Base-by-base conservation (phyloP, 805 yeast species). In the Wickerhamiella galacta region DNA sequence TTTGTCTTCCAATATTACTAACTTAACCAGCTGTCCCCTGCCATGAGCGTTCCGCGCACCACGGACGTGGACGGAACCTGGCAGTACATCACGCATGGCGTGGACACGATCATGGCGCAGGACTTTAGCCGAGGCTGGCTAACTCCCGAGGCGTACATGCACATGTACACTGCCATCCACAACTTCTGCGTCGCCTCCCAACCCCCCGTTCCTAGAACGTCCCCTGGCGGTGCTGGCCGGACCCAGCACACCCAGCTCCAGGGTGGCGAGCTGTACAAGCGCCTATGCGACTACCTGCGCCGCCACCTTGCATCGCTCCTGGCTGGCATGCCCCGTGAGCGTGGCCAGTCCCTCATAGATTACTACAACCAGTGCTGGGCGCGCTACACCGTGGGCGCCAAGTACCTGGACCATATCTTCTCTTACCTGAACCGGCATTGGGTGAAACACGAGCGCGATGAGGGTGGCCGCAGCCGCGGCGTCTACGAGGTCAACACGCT, bases 391-490 rank as follows among this genome's bases (percentile, higher is more conserved):
- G 72, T 81, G 33, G 96, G 96, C 18, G 93, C 96, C 1, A 78
- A 83, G 11, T 79, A 81, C 54, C 58, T 90, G 52, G 83, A 82
- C 53, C 90, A 92, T 52, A 85, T 92, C 4, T 80, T 90, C 48
- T 95, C 87, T 53, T 90, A 90, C 56, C 73, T 90, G 69, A 90
- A 90, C 56, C 69, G 96, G 40, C 90, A 87, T 57, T 90, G 98
- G 98, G 95, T 92, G 28, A 79, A 78, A 45, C 85, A 92, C 49
- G 96, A 87, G 56, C 68, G 96, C 49, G 77, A 82, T 27, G 95
- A 87, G 52, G 95, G 95, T 12, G 47, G 46, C 14, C 39, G 48
- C 15, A 71, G 81, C 47, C 68, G 83, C 41, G 83, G 81, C 48
- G 74, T 90, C 29, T 82, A 73, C 54, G 98, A 90, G 54, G 92